phyloP scores from a whole-genome alignment of 2,329 filamentous ascomycete species.

The Laburnicola sp. region DNA sequence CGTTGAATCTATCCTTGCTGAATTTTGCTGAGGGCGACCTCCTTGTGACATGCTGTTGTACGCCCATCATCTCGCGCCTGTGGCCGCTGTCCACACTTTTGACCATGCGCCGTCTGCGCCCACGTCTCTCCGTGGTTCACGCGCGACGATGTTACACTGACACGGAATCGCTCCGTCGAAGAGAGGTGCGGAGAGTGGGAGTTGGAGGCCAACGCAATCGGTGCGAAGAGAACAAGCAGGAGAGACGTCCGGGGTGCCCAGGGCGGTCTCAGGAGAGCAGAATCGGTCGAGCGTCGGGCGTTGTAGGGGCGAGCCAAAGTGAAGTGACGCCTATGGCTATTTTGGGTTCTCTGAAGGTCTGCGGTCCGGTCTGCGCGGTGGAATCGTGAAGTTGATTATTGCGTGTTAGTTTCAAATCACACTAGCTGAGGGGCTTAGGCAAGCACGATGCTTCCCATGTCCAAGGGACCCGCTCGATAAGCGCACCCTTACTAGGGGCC shows the following conservation, averaged over 20 bases:
- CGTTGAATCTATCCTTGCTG: slow-evolving; percentile 49
- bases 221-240: too few relatives aligned
- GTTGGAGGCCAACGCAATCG: too few relatives aligned
- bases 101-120: slow-evolving; percentile 1
- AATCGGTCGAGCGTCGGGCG: too few relatives aligned
- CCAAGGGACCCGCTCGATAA: background rate
- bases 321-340: slow-evolving; percentile 5
- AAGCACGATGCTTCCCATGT: slow-evolving; percentile 1
- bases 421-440: slow-evolving; percentile 7
- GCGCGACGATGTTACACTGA: too few relatives aligned
- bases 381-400: too few relatives aligned
- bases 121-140: slow-evolving; percentile 38
- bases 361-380: slow-evolving; percentile 13
- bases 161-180: background rate
- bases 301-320: too few relatives aligned
- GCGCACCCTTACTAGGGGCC: background rate
- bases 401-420: slow-evolving; percentile 10
- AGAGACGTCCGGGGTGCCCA: too few relatives aligned
- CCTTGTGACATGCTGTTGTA: slow-evolving; percentile 50
- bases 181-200: slow-evolving; percentile 10
- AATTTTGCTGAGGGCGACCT: slow-evolving; percentile 50
- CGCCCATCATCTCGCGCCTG: slow-evolving; percentile 42
- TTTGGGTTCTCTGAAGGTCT: slow-evolving; percentile 11
- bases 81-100: background rate
- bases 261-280: too few relatives aligned